Percentiles rank a stretch among this genome's conserved stretches.
Evolutionary conservation across 176 grass and related monocot species (phyloP).

Genomic region (Aegilops longissima): DNA sequence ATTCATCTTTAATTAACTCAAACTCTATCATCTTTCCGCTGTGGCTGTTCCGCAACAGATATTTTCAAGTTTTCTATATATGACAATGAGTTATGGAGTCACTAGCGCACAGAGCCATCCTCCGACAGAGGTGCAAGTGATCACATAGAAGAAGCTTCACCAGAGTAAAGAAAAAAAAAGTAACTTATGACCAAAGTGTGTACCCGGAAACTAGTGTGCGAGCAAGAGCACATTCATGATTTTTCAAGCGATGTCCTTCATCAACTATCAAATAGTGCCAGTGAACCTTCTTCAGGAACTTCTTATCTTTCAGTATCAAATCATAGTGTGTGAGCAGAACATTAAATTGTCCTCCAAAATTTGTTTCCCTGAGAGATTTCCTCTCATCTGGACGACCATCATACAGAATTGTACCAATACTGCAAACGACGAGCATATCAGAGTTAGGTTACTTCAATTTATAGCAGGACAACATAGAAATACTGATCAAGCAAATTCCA

Average conservation of each 20-base stretch:
- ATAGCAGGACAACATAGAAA: conserved; percentile 22
- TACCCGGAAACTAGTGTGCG: conserved; percentile 88
- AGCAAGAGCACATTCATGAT: conserved; percentile 98
- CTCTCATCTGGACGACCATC: conserved; percentile 98
- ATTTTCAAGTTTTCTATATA: background rate
- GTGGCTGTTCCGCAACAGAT: background rate
- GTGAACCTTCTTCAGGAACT: conserved; percentile 94
- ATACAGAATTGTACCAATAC: conserved; percentile 82
- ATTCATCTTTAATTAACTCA: background rate
- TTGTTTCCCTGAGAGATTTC: conserved; percentile 80
- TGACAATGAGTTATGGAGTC: background rate
- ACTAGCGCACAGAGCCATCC: background rate
- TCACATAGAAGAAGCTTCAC: background rate
- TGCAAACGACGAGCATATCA: conserved; percentile 50
- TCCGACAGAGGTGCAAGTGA: background rate
- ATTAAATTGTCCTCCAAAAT: conserved; percentile 76
- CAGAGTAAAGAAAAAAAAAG: background rate
- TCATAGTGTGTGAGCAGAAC: conserved; percentile 99
- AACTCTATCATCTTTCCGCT: background rate
- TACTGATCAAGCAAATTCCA: conserved; percentile 1
- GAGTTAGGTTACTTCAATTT: conserved; percentile 19
- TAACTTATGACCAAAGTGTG: conserved; percentile 32
- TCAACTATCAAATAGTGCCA: conserved; percentile 99
- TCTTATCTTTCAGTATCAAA: conserved; percentile 99
- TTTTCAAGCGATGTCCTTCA: conserved; percentile 98